Base-by-base conservation (phyloP, 441 rosid genomes). In the Populus trichocarpa region DNA sequence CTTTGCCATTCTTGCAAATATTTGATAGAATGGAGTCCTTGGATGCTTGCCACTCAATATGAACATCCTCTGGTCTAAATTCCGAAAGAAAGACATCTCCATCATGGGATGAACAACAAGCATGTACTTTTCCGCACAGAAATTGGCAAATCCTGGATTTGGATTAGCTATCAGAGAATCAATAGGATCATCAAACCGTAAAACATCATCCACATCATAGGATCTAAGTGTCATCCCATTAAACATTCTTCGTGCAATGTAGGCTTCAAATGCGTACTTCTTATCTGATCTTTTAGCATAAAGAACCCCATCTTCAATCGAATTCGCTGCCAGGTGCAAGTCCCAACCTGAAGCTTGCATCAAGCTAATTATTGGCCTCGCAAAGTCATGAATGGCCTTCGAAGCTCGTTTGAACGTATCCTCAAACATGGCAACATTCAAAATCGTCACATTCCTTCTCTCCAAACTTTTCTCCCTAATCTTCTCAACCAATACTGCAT, bases 261-360 rank as follows among this genome's bases (percentile, higher is more conserved):
- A 93, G 33, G 96, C 89, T 80, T 91, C 95, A 38, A 90, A 93
- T 12, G 90, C 89, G 77, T 78, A 90, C 87, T 92, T 90, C 86
- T 93, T 93, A 83, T 88, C 87, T 20, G 89, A 85, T 64, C 84
- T 86, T 68, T 78, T 88, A 16, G 83, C 79, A 70, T 84, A 93
- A 57, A 30, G 72, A 73, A 88, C 93, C 5, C 84, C 83, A 25
- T 73, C 85, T 42, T 88, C 91, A 26, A 92, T 84, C 1, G 92
- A 78, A 33, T 87, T 79, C 2, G 85, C 95, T 30, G 90, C 94
- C 32, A 40, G 76, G 64, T 88, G 91, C 40, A 93, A 67, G 77
- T 90, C 87, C 95, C 95, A 93, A 6, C 84, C 88, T 0, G 92
- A 87, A 83, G 92, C 91, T 86, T 85, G 90, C 97, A 90, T 89